Evolutionary conservation across 2,329 filamentous ascomycete genomes (phyloP).

Genomic region (Fusarium nelsonii): DNA sequence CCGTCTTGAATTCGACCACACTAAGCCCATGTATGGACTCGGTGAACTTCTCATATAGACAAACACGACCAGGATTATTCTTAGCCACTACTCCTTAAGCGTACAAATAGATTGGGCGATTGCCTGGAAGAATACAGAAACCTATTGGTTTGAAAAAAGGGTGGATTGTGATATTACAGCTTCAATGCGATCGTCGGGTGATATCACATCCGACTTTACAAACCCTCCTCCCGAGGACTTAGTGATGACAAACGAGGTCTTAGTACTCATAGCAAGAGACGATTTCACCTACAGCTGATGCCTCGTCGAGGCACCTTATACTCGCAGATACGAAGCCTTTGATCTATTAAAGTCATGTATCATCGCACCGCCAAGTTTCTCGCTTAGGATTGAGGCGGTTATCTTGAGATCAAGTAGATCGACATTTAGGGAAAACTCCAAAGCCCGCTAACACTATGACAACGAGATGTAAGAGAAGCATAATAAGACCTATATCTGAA

Average conservation of each 20-base stretch:
- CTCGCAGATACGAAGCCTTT: background rate
- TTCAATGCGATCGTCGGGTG: background rate
- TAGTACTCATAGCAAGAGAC: background rate
- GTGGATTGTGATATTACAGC: background rate
- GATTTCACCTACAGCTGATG: background rate
- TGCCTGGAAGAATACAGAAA: background rate
- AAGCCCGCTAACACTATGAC: constrained; percentile 21
- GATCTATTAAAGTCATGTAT: background rate
- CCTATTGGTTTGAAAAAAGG: background rate
- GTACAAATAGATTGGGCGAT: background rate
- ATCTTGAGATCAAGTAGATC: background rate
- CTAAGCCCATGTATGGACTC: background rate
- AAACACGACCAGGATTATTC: background rate
- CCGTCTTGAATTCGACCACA: no score
- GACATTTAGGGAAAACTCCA: background rate
- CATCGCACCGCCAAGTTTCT: constrained; percentile 16
- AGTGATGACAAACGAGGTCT: background rate
- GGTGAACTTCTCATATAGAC: background rate
- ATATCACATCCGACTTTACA: background rate
- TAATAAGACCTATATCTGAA: constrained; percentile 27
- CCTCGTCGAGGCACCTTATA: background rate
- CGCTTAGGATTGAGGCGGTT: constrained; percentile 4
- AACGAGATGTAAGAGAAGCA: constrained; percentile 22
- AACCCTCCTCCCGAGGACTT: background rate
- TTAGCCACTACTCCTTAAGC: background rate